Conservation (phyloP, 495 filamentous ascomycete genomes). For the Hypoxylon subgilvum region DNA sequence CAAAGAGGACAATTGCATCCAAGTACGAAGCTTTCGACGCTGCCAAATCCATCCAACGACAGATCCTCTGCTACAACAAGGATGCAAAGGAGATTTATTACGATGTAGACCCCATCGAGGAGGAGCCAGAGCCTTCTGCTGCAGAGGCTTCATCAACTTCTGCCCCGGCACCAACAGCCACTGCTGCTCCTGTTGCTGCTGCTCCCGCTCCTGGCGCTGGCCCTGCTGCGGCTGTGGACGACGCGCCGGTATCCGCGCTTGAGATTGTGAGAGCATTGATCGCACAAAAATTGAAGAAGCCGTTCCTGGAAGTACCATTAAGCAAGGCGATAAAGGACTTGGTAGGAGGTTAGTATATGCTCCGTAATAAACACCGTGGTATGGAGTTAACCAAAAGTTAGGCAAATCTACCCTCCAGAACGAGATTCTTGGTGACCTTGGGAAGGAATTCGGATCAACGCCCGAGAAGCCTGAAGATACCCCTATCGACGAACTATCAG, state of each 20-base stretch:
- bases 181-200: constrained; percentile 61
- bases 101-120: constrained; percentile 92
- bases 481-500: constrained; percentile 92
- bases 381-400: constrained; percentile 42
- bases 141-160: constrained; percentile 49
- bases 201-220: constrained; percentile 72
- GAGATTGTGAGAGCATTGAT: constrained; percentile 90
- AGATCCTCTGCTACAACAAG: constrained; percentile 99
- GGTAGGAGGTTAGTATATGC: constrained; percentile 79
- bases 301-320: constrained; percentile 83
- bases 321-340: constrained; percentile 99
- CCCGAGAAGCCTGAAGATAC: constrained; percentile 99
- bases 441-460: constrained; percentile 97
- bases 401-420: constrained; percentile 98
- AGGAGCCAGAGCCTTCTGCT: constrained; percentile 71
- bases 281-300: constrained; percentile 99
- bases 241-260: constrained; percentile 82
- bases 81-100: constrained; percentile 99
- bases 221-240: constrained; percentile 85
- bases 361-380: neutral
- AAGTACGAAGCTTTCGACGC: constrained; percentile 99
- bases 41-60: constrained; percentile 89
- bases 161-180: constrained; percentile 58
- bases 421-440: constrained; percentile 92
- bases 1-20: constrained; percentile 89